Evolutionary conservation across 2,329 filamentous ascomycete genomes (phyloP).

Genomic region (Polytolypa hystricis): DNA sequence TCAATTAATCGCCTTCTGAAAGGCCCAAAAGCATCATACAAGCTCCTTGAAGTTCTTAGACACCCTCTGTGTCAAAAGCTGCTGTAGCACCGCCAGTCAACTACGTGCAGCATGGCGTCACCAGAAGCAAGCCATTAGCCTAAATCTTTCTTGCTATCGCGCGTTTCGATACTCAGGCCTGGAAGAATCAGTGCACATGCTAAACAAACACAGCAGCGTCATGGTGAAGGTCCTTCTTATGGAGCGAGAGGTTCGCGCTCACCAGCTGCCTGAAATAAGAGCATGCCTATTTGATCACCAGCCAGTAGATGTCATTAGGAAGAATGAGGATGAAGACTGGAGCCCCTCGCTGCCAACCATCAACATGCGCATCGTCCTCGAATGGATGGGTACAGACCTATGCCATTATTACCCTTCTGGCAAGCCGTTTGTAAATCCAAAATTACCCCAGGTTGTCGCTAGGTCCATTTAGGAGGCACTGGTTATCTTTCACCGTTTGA

Average conservation of each 20-base stretch:
- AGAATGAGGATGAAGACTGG: constrained; percentile 9
- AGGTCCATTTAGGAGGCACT: constrained; percentile 9
- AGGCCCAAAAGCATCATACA: no score
- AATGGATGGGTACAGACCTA: constrained; percentile 11
- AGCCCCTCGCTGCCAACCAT: constrained; percentile 4
- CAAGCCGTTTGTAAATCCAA: constrained; percentile 10
- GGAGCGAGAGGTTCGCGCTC: constrained; percentile 8
- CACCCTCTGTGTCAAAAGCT: no score
- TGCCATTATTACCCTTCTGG: constrained; percentile 8
- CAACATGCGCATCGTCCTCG: constrained; percentile 9
- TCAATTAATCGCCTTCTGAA: no score
- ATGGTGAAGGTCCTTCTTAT: constrained; percentile 7
- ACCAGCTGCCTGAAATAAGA: constrained; percentile 8
- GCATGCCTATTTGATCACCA: constrained; percentile 8
- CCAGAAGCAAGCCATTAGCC: no score
- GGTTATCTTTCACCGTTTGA: constrained; percentile 6
- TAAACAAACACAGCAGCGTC: no score
- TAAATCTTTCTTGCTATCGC: no score
- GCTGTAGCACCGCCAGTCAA: no score
- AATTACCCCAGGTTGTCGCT: constrained; percentile 8
- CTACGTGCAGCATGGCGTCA: no score
- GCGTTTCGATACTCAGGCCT: no score
- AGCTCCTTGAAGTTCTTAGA: no score
- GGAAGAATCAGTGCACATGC: no score
- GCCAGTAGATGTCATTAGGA: constrained; percentile 8